These are phyloP conservation scores for Chaetomiaceae sp. DNA, from an alignment of 2,329 filamentous ascomycete genomes.

Conservation along the genomic window DNA sequence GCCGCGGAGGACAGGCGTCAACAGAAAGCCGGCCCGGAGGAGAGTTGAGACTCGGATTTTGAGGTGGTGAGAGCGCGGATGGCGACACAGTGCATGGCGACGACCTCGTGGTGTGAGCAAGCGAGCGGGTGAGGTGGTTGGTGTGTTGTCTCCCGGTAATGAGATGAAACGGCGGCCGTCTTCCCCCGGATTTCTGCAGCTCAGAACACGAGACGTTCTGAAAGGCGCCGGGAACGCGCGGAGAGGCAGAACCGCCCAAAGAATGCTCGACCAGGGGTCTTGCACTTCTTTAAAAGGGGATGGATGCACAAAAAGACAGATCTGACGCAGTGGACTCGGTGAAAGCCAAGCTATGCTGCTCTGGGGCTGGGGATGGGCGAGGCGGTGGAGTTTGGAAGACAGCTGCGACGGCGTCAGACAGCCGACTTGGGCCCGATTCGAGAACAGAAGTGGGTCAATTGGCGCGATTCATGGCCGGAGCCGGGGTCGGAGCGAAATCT, in stretches of 20 bases:
- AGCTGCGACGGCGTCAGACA: slow-evolving; percentile 12
- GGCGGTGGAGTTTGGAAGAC: slow-evolving; percentile 14
- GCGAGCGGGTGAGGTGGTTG: background rate
- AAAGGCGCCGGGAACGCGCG: slow-evolving; percentile 9
- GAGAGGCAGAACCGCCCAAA: slow-evolving; percentile 2
- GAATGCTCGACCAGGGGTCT: slow-evolving; percentile 17
- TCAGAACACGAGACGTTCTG: slow-evolving; percentile 10
- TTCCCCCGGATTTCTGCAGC: slow-evolving; percentile 13
- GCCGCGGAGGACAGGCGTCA: slow-evolving; percentile 22
- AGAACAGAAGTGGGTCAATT: slow-evolving; percentile 19
- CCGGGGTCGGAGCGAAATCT: slow-evolving; percentile 15
- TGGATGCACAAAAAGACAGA: background rate
- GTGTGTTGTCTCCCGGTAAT: slow-evolving; percentile 6
- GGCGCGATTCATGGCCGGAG: slow-evolving; percentile 12
- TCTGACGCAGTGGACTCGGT: slow-evolving; percentile 6
- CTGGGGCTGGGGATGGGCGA: slow-evolving; percentile 6
- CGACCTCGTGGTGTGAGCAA: slow-evolving; percentile 16
- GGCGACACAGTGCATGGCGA: slow-evolving; percentile 28
- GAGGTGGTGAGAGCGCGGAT: slow-evolving; percentile 19
- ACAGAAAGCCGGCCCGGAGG: slow-evolving; percentile 21
- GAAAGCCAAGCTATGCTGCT: slow-evolving; percentile 4
- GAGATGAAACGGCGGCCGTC: slow-evolving; percentile 11
- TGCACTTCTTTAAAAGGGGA: slow-evolving; percentile 8
- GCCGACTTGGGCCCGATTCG: slow-evolving; percentile 4
- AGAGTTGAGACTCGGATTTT: slow-evolving; percentile 26